Percentiles rank a stretch among this genome's conserved stretches.
phyloP scores from a whole-genome alignment of 306 rosid genomes.

The Albizia julibrissin region DNA sequence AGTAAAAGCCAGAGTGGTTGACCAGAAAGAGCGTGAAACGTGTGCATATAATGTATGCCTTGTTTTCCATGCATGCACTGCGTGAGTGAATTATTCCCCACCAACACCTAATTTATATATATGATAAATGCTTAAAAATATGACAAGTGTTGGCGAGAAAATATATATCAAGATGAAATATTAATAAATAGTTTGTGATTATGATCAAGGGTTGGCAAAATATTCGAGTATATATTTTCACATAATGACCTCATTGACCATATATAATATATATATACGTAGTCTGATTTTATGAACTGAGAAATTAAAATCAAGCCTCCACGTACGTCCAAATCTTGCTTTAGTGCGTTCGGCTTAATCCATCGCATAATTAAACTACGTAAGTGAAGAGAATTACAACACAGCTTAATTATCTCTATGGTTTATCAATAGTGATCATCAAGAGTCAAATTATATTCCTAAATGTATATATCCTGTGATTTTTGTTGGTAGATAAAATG shows the following conservation, averaged over 20 bases:
- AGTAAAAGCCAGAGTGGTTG: neutral
- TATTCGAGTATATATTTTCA: no score
- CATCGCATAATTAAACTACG: no score
- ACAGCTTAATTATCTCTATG: no score
- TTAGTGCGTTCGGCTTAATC: neutral
- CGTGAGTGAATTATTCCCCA: neutral
- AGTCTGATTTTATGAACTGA: neutral
- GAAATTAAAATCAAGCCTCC: neutral
- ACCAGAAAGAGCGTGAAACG: neutral
- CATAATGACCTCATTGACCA: neutral
- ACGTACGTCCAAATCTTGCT: neutral
- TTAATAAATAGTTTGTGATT: neutral
- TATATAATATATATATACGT: no score
- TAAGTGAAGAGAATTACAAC: no score
- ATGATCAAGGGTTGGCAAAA: neutral
- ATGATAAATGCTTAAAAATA: no score
- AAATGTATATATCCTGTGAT: no score
- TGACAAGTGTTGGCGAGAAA: neutral
- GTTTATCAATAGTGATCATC: no score
- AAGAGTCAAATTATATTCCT: no score
- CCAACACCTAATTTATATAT: neutral
- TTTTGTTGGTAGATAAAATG: no score
- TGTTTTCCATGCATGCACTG: neutral
- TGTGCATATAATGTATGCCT: neutral
- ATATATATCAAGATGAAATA: neutral